Conservation (phyloP, 2,329 filamentous ascomycete species). For the Zarea fungicola region DNA sequence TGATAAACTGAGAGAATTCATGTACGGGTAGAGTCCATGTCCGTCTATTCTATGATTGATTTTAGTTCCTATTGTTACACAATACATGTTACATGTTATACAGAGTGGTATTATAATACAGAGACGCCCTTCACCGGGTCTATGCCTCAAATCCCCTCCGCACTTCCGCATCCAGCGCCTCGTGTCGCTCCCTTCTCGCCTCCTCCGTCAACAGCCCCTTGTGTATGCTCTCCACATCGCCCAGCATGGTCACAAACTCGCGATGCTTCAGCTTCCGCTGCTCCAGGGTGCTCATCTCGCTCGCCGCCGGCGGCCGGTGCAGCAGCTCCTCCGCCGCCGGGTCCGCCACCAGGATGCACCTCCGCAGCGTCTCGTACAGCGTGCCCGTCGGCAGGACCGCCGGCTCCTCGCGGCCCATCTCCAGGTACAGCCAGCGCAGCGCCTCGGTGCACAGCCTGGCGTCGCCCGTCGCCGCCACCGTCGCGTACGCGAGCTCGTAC, state of each 20-base stretch:
- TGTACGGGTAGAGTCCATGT: not conserved
- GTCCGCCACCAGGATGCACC: constrained; percentile 52
- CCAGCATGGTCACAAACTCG: constrained; percentile 29
- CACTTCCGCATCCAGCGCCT: constrained; percentile 7
- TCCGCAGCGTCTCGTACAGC: constrained; percentile 44
- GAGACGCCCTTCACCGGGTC: not conserved
- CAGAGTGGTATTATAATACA: not conserved
- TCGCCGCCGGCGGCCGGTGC: constrained; percentile 14
- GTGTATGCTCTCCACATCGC: constrained; percentile 24
- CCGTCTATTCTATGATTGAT: not conserved
- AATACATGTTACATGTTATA: constrained; percentile 1
- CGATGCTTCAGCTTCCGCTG: constrained; percentile 22
- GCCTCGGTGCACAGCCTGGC: constrained; percentile 40
- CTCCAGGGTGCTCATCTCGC: constrained; percentile 13
- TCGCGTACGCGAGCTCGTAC: constrained; percentile 50
- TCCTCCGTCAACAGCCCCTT: not conserved
- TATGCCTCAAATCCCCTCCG: constrained; percentile 4
- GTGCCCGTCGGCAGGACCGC: constrained; percentile 38
- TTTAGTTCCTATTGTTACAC: constrained; percentile 3
- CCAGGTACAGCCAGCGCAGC: constrained; percentile 49
- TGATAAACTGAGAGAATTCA: not conserved
- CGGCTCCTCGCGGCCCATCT: constrained; percentile 53
- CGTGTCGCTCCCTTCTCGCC: constrained; percentile 3
- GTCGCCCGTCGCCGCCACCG: constrained; percentile 41
- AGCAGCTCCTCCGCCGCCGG: constrained; percentile 37